A percentile compares a stretch with the other conserved stretches of the same genome.
Evolutionary conservation across 371 early-diverging fungal species (phyloP).

Genomic region (Apophysomyces trapeziformis): DNA sequence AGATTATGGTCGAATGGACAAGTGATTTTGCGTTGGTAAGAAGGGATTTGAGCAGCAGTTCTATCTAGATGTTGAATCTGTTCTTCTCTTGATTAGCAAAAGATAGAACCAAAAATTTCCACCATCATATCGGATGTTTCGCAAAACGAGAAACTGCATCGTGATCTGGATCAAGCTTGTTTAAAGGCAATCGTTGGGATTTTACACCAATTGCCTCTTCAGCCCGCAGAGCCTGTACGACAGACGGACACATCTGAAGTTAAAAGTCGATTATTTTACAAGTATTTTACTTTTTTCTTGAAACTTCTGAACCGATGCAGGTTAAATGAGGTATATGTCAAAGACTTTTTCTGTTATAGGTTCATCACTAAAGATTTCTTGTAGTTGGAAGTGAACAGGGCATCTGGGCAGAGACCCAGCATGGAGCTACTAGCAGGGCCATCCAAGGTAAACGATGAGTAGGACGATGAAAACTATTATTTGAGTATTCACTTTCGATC

Average conservation of each 20-base stretch:
- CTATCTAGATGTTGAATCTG: not conserved
- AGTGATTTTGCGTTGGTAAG: slow-evolving; percentile 70
- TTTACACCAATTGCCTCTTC: slow-evolving; percentile 82
- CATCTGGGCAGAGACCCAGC: slow-evolving; percentile 18
- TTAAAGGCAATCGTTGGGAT: slow-evolving; percentile 83
- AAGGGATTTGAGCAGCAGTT: not conserved
- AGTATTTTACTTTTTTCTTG: slow-evolving; percentile 86
- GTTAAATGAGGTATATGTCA: slow-evolving; percentile 47
- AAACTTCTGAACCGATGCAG: slow-evolving; percentile 83
- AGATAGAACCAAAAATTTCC: slow-evolving; percentile 17
- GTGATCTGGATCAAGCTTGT: slow-evolving; percentile 81
- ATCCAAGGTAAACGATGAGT: slow-evolving; percentile 11
- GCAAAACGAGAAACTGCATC: slow-evolving; percentile 63
- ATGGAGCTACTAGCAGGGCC: slow-evolving; percentile 20
- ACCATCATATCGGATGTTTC: slow-evolving; percentile 22
- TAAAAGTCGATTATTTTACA: slow-evolving; percentile 77
- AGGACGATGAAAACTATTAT: no score
- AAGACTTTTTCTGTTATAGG: not conserved
- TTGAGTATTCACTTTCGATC: no score
- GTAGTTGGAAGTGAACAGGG: slow-evolving; percentile 19
- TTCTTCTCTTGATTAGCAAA: slow-evolving; percentile 20
- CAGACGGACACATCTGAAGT: slow-evolving; percentile 63
- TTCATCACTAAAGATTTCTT: not conserved
- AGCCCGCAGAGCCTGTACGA: slow-evolving; percentile 64
- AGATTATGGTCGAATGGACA: slow-evolving; percentile 85